These are phyloP conservation scores for Dissophora globulifera DNA, from an alignment of 192 early-diverging fungal genomes.

Conservation along the genomic window DNA sequence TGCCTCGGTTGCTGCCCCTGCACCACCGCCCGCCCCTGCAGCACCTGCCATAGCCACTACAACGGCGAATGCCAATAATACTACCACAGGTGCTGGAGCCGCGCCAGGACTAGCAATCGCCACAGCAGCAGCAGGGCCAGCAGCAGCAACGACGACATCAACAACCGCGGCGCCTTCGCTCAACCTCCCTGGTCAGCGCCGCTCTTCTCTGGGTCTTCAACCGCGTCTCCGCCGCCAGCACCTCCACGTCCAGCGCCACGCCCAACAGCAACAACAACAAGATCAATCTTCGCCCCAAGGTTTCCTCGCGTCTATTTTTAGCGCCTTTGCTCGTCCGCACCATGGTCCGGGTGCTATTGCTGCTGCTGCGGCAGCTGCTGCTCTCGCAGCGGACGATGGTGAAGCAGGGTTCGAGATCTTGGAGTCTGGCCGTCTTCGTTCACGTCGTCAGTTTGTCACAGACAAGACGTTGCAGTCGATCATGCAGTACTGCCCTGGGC, in stretches of 20 bases:
- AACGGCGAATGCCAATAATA: too few relatives aligned
- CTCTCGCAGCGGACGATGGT: too few relatives aligned
- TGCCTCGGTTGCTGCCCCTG: not conserved
- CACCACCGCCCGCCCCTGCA: not conserved
- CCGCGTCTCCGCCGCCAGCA: not conserved
- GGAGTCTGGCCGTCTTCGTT: conserved; percentile 13
- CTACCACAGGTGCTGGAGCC: not conserved
- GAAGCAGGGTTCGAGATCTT: not conserved
- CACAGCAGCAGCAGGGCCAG: not conserved
- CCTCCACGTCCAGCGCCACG: not conserved
- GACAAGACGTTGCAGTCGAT: conserved; percentile 51
- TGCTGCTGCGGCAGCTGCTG: too few relatives aligned
- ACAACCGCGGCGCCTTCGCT: not conserved
- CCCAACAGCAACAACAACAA: not conserved
- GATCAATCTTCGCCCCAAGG: not conserved
- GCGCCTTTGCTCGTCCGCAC: not conserved
- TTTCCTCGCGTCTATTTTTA: conserved; percentile 12
- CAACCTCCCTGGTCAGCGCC: too few relatives aligned
- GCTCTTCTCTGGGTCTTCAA: not conserved
- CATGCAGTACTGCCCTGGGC: conserved; percentile 42
- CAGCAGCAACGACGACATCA: not conserved
- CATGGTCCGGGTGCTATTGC: too few relatives aligned
- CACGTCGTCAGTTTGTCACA: conserved; percentile 43
- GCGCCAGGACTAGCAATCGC: not conserved
- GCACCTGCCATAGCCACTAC: not conserved